Evolutionary conservation across 2,329 filamentous ascomycete genomes (phyloP).

Genomic region (Alternaria brassicae): DNA sequence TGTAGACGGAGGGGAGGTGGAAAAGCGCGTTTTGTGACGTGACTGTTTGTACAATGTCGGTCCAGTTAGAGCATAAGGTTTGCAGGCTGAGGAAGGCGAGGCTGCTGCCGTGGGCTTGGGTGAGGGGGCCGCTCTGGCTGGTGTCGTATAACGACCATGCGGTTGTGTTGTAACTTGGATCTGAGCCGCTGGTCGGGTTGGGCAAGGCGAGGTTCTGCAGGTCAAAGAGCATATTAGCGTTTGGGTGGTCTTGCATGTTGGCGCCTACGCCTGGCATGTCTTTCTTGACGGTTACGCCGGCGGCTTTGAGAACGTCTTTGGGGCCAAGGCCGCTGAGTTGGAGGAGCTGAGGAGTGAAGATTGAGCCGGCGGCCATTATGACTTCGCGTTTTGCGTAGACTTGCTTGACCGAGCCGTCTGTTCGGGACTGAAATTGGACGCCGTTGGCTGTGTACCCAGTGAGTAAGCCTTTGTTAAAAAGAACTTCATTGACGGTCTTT

Average conservation of each 20-base stretch:
- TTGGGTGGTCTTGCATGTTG: constrained; percentile 46
- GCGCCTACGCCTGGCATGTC: constrained; percentile 41
- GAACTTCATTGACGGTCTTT: constrained; percentile 35
- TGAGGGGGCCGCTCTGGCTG: constrained; percentile 37
- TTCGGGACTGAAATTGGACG: constrained; percentile 29
- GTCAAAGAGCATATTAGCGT: constrained; percentile 29
- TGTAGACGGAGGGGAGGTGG: constrained; percentile 29
- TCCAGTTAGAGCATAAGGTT: constrained; percentile 26
- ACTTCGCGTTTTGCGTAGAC: constrained; percentile 57
- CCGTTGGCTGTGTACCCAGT: constrained; percentile 29
- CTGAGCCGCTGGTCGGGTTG: constrained; percentile 27
- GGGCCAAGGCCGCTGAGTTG: constrained; percentile 43
- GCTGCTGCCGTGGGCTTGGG: constrained; percentile 34
- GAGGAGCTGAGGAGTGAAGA: constrained; percentile 64
- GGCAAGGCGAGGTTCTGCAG: constrained; percentile 31
- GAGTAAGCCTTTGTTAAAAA: constrained; percentile 26
- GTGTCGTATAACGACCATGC: constrained; percentile 37
- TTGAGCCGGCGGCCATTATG: constrained; percentile 64
- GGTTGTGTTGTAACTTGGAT: constrained; percentile 36
- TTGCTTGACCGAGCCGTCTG: constrained; percentile 24
- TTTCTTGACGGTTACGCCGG: constrained; percentile 34
- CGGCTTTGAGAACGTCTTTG: constrained; percentile 27
- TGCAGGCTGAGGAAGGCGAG: constrained; percentile 31
- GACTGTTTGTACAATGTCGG: constrained; percentile 27
- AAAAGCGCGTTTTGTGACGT: constrained; percentile 23